Base-by-base conservation (phyloP, 1,284 basidiomycete species). In the Uromyces viciae-fabae region DNA sequence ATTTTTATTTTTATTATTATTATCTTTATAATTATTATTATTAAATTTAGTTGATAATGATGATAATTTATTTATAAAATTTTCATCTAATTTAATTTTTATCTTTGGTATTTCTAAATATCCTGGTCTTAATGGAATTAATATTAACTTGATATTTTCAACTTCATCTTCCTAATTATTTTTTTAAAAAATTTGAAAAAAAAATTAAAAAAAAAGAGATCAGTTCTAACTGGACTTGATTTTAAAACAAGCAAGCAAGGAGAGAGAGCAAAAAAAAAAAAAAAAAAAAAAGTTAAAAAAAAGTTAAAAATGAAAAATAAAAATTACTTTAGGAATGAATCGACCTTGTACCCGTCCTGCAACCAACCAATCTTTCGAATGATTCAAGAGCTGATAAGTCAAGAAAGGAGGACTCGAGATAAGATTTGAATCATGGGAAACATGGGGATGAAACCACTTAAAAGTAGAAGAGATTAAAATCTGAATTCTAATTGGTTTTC, bases 371-470 rank as follows among this genome's bases (percentile, higher is more conserved):
- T 64, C 68, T 31, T 49, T 31, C 7, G 43, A 36, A 28, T 36
- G 38, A 49, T 31, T 33, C 31, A 31, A 25, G 38, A 79, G 9
- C 33, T 80, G 54, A 64, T 80, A 80, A 33, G 62, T 33, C 77
- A 72, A 38, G 49, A 56, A 31, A 17, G 56, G 40, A 17, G 73
- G 36, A 33, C 4, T 40, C 33, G 8, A n/a, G 43, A 33, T 31
- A 11, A 22, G 19, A 25, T 31, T 46, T 22, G 36, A 42, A 25
- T 7, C 1, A 19, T 46, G 42, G 19, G 9, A 33, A 33, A 28
- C 28, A 11, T 42, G 2, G 15, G n/a, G 28, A 71, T 46, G 31
- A 25, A n/a, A n/a, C 68, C 77, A 80, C 19, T 71, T 69, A 22
- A 80, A 73, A 25, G 66, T 58, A 42, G 36, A 73, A 17, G 54